Percentiles rank a stretch among this genome's conserved stretches.
Evolutionary conservation across 140 eudicot species (phyloP).

Genomic region (Cichorium intybus): DNA sequence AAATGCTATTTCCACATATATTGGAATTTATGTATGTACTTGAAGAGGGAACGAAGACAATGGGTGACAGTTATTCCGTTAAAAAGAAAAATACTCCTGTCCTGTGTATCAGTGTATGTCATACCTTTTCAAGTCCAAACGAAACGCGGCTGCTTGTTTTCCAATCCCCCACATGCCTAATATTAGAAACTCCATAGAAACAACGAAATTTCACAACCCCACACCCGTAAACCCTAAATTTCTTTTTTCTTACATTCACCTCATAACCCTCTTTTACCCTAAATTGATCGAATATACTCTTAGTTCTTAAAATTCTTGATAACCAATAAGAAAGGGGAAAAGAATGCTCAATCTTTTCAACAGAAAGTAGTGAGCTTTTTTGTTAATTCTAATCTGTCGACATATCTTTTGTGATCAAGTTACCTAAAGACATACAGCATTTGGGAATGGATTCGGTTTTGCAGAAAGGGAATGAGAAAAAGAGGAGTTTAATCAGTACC

Average conservation of each 20-base stretch:
- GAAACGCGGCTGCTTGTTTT: slow-evolving; percentile 53
- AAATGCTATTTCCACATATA: slow-evolving; percentile 6
- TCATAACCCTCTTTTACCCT: slow-evolving; percentile 22
- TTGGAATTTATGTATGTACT: slow-evolving; percentile 1
- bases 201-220: slow-evolving; percentile 7
- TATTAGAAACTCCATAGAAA: slow-evolving; percentile 38
- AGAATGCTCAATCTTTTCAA: background rate
- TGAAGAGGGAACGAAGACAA: background rate
- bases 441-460: slow-evolving; percentile 21
- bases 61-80: slow-evolving; percentile 47
- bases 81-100: slow-evolving; percentile 3
- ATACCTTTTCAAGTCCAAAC: slow-evolving; percentile 22
- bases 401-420: background rate
- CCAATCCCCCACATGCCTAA: slow-evolving; percentile 39
- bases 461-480: background rate
- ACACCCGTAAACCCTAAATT: slow-evolving; percentile 30
- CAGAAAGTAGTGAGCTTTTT: background rate
- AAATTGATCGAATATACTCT: slow-evolving; percentile 17
- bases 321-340: background rate
- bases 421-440: background rate
- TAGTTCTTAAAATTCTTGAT: background rate
- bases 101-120: background rate
- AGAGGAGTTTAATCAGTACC: slow-evolving; percentile 1
- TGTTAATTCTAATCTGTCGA: slow-evolving; percentile 6
- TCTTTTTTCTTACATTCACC: background rate